Base-by-base conservation (phyloP, 257 asterid genomes). In the Solanum chmielewskii region DNA sequence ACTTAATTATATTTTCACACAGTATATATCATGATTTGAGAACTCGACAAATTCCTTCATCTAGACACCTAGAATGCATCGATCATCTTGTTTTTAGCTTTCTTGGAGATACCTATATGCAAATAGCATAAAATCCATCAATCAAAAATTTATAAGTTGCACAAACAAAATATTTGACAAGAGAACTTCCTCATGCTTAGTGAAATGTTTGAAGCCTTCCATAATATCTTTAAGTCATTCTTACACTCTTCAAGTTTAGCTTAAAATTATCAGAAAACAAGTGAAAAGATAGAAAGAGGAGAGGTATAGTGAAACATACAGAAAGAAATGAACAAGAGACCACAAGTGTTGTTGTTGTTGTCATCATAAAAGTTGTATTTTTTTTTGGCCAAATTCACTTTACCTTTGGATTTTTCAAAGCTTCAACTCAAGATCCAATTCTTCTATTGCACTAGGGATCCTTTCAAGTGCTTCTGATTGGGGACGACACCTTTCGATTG, bases 401-500 rank as follows among this genome's bases (percentile, higher is more conserved):
- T 88, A 92, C 93, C 92, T 92, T 95, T 23, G 96, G 91, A 88
- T 90, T 45, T 37, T 39, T 68, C 93, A 52, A 42, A 96, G 98
- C 96, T 96, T 94, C 35, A 96, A 91, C 91, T 96, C 99, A 68
- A 96, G 99, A 93, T 96, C 98, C 90, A 95, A 81, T 42, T 93
- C 98, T 69, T 95, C 96, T n/a, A 44, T 64, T 1, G 91, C 52
- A 47, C 66, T 88, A 25, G 94, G 86, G 75, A 91, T 69, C 49
- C 84, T 56, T 83, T 89, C 90, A 76, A 85, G 62, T 68, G 82
- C 91, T 71, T 92, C 90, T 3, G 89, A 80, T 39, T 88, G 92
- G 2, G 77, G 86, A 49, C 87, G 78, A 86, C 91, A 89, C 35
- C 90, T 80, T 20, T 93, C 95, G 42, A 83, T 87, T 45, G 78